These are phyloP conservation scores for Calonectria pteridis DNA, from an alignment of 2,329 filamentous ascomycete species.

Conservation along the genomic window DNA sequence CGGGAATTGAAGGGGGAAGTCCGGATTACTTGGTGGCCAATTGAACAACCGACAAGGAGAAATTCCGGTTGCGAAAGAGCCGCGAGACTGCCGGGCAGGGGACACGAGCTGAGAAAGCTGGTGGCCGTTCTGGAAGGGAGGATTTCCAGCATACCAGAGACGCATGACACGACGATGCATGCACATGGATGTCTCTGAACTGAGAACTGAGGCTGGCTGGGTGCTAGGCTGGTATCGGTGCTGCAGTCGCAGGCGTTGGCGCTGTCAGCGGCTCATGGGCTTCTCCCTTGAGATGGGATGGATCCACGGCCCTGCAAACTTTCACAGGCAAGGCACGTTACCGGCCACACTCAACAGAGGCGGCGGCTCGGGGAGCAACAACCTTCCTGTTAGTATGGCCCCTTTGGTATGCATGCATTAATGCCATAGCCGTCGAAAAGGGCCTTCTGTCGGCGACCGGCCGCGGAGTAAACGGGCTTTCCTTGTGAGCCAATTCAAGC, in stretches of 20 bases:
- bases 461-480: neutral
- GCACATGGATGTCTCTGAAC: slow-evolving; percentile 14
- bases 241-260: slow-evolving; percentile 16
- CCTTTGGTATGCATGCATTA: slow-evolving; percentile 13
- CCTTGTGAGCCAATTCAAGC: slow-evolving; percentile 3
- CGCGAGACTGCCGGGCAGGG: neutral
- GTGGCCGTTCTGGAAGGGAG: slow-evolving; percentile 10
- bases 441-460: neutral
- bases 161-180: slow-evolving; percentile 20
- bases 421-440: neutral
- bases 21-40: neutral
- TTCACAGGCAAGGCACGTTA: slow-evolving; percentile 14
- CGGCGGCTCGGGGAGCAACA: slow-evolving; percentile 1
- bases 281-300: slow-evolving; percentile 9
- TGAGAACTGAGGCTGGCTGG: slow-evolving; percentile 24
- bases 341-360: slow-evolving; percentile 7
- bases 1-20: neutral
- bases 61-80: neutral
- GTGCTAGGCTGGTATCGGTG: slow-evolving; percentile 9
- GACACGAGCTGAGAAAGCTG: neutral
- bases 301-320: slow-evolving; percentile 19
- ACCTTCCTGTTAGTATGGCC: neutral
- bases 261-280: slow-evolving; percentile 22
- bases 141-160: neutral
- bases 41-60: neutral